Evolutionary conservation across 768 basidiomycete genomes (phyloP).

Genomic region (Chiua virens): DNA sequence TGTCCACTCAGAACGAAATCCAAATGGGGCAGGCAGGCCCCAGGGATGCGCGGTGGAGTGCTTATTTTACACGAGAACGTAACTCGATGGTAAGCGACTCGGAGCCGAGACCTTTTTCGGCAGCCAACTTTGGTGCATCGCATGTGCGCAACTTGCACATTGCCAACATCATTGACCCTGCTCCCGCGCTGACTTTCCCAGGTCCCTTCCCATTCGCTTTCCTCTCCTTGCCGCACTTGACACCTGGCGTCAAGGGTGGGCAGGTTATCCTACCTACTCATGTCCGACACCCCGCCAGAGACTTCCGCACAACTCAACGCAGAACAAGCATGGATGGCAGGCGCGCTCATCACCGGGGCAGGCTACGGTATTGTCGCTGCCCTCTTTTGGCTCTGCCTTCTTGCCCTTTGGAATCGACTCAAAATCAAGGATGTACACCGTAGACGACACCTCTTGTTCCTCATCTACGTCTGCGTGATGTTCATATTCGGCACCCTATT

Average conservation of each 20-base stretch:
- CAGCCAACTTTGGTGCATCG: no score
- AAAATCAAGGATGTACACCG: constrained; percentile 12
- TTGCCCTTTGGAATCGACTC: constrained; percentile 16
- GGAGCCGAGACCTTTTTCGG: no score
- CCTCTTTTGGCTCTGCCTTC: constrained; percentile 25
- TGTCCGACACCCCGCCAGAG: constrained; percentile 20
- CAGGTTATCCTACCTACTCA: constrained; percentile 4
- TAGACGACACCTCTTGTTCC: constrained; percentile 19
- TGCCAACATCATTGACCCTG: no score
- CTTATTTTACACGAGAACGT: no score
- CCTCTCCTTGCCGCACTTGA: background rate
- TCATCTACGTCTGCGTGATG: constrained; percentile 22
- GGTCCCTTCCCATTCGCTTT: background rate
- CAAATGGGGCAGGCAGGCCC: no score
- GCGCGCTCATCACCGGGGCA: constrained; percentile 23
- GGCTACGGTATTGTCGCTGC: constrained; percentile 29
- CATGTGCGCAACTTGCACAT: no score
- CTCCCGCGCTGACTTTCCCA: no score
- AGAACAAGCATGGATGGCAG: constrained; percentile 30
- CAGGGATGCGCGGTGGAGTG: no score
- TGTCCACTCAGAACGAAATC: no score
- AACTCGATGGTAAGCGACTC: no score
- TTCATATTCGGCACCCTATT: constrained; percentile 27
- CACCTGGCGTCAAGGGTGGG: constrained; percentile 6
- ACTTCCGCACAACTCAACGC: constrained; percentile 15